Conservation (phyloP, 2,329 filamentous ascomycete genomes). For the Trichoderma arundinaceum region DNA sequence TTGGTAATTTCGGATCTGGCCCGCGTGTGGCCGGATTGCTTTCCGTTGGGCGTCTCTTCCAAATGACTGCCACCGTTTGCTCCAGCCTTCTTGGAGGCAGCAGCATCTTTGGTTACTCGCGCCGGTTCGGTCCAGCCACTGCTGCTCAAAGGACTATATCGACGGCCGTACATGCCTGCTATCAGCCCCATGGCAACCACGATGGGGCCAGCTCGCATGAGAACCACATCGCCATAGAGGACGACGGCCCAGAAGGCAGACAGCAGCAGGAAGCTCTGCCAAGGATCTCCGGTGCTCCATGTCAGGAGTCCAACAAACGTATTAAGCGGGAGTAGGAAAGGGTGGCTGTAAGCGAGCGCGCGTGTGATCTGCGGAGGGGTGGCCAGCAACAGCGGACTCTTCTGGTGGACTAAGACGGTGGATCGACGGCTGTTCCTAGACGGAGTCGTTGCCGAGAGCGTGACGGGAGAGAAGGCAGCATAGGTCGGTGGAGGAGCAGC, state of each 20-base stretch:
- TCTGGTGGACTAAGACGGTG: constrained; percentile 94
- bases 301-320: constrained; percentile 82
- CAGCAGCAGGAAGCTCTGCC: constrained; percentile 94
- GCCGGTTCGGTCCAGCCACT: constrained; percentile 70
- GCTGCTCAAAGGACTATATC: constrained; percentile 88
- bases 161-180: constrained; percentile 86
- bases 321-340: constrained; percentile 89
- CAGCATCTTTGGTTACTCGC: constrained; percentile 42
- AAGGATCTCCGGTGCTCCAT: constrained; percentile 92
- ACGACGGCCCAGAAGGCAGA: constrained; percentile 83
- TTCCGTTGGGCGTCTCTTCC: constrained; percentile 39
- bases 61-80: constrained; percentile 36
- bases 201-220: constrained; percentile 82
- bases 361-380: constrained; percentile 95
- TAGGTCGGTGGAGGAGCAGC: constrained; percentile 67
- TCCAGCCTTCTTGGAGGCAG: constrained; percentile 33
- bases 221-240: constrained; percentile 83
- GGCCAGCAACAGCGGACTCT: constrained; percentile 88
- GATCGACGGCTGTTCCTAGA: constrained; percentile 72
- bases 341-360: constrained; percentile 93
- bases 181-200: constrained; percentile 81
- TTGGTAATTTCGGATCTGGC: constrained; percentile 63
- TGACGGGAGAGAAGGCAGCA: constrained; percentile 87
- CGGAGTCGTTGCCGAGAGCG: constrained; percentile 70
- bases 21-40: constrained; percentile 49